These are phyloP conservation scores for Ganoderma boninense DNA, from an alignment of 1,284 basidiomycete genomes.

Conservation along the genomic window DNA sequence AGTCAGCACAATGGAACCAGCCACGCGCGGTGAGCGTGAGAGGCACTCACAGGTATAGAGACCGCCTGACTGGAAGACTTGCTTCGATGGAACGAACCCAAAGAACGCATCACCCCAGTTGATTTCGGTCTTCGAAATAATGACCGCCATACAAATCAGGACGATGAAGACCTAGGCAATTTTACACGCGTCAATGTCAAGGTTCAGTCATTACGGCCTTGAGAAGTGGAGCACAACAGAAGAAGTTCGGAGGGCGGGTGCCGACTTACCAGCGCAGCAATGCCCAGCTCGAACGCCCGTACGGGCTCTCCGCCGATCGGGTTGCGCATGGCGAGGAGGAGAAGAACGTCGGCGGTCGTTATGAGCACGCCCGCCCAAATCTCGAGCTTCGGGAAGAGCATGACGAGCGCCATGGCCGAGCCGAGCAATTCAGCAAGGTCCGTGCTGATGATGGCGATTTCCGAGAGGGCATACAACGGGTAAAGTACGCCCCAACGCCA, in stretches of 20 bases:
- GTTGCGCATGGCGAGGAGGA: constrained; percentile 74
- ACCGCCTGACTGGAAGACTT: constrained; percentile 65
- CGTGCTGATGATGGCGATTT: constrained; percentile 85
- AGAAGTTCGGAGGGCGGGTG: background rate
- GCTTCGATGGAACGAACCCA: constrained; percentile 84
- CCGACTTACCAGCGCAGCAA: constrained; percentile 60
- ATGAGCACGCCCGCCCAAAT: constrained; percentile 86
- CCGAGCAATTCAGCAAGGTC: constrained; percentile 84
- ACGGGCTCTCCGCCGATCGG: constrained; percentile 67
- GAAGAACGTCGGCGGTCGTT: constrained; percentile 85
- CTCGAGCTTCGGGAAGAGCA: constrained; percentile 84
- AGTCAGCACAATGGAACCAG: constrained; percentile 6
- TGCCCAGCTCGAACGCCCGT: constrained; percentile 77
- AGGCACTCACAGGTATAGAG: constrained; percentile 78
- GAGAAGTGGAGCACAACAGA: background rate
- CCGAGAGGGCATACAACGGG: constrained; percentile 72
- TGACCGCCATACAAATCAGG: constrained; percentile 82
- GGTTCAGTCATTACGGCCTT: constrained; percentile 8
- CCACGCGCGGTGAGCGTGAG: constrained; percentile 13
- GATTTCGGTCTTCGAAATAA: constrained; percentile 80
- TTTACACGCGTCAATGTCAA: constrained; percentile 4
- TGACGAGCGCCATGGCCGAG: constrained; percentile 78
- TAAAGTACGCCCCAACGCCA: constrained; percentile 73
- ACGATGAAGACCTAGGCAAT: constrained; percentile 75
- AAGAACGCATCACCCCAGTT: constrained; percentile 83